Evolutionary conservation across 352 stramenopile genomes (phyloP), one percentile per base, ranked within the genome.

Genomic region (Globisporangium megalacanthum): DNA sequence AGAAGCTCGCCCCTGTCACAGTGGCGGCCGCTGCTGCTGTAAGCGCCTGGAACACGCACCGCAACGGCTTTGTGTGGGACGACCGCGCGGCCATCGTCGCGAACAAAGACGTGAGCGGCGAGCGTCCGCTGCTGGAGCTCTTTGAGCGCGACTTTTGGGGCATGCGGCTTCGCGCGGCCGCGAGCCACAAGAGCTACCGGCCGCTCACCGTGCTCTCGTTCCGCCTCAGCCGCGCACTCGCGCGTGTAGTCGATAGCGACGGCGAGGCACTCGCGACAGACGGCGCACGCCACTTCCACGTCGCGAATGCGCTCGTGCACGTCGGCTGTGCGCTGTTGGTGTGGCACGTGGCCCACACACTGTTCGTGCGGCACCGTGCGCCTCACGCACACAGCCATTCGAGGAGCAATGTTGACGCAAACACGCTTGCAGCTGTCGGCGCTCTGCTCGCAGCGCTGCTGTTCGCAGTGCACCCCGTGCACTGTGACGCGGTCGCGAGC

Each of bases 401-500:
- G 17, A 3, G 11, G 11, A 19, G 17, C 6, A 17, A 0, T 29
- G n/a, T 19, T 22, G 42, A 48, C 42, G 42, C 42, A 10, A 19
- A 20, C 17, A 48, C 42, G 19, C 46, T 63, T 29, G 36, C 41
- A 8, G 41, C 29, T 68, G 15, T 46, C 14, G 59, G 59, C 6
- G 59, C 59, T 2, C n/a, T 47, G 46, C 48, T 83, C 3, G 72
- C 89, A 1, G 87, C 75, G 0, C 48, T 96, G 37, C n/a, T 97
- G 41, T 98, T 97, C 59, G 86, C 86, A 4, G 85, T 96, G 20
- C 90, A 98, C 57, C 86, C 89, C 8, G 75, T 97, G 29, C 92
- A 98, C 56, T 92, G 86, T 41, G 90, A 98, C 60, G 83, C 90
- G 1, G 70, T 98, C 15, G 87, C 88, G 1, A 94, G 88, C 54